A percentile compares a stretch with the other conserved stretches of the same genome.
Evolutionary conservation across 441 rosid species (phyloP).

Genomic region (Jatropha multifida): DNA sequence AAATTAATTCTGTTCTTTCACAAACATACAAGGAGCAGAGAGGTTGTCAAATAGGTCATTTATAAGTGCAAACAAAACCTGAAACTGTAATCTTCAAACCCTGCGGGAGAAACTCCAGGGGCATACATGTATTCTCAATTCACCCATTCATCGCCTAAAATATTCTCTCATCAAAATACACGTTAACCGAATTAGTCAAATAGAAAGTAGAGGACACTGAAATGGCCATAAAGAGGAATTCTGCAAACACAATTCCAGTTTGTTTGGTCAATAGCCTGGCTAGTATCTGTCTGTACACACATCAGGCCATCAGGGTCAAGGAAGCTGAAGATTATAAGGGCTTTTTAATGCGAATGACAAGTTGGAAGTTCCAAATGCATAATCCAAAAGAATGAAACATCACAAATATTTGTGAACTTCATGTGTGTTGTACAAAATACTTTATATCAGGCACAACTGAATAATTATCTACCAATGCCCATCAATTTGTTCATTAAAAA

Average conservation of each 20-base stretch:
- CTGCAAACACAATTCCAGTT: not conserved
- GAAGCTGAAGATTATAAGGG: not conserved
- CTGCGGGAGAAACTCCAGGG: not conserved
- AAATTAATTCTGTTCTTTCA: not conserved
- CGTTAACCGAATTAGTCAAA: not conserved
- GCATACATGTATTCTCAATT: not conserved
- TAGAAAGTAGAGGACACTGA: not conserved
- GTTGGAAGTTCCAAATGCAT: not conserved
- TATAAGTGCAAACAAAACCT: not conserved
- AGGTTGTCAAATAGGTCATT: not conserved
- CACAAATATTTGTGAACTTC: not conserved
- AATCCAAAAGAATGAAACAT: not conserved
- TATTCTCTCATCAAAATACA: not conserved
- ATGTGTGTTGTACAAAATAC: not conserved
- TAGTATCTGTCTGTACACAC: not conserved
- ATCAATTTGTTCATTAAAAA: constrained; percentile 3
- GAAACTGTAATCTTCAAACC: not conserved
- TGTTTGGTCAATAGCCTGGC: constrained; percentile 12
- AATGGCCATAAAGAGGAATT: not conserved
- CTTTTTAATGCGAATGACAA: not conserved
- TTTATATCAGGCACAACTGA: not conserved
- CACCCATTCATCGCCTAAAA: not conserved
- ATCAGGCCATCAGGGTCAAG: constrained; percentile 7
- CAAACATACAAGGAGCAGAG: not conserved
- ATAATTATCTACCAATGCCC: constrained; percentile 3